Conservation (phyloP, 2,329 filamentous ascomycete genomes). For the Coniella vitis region DNA sequence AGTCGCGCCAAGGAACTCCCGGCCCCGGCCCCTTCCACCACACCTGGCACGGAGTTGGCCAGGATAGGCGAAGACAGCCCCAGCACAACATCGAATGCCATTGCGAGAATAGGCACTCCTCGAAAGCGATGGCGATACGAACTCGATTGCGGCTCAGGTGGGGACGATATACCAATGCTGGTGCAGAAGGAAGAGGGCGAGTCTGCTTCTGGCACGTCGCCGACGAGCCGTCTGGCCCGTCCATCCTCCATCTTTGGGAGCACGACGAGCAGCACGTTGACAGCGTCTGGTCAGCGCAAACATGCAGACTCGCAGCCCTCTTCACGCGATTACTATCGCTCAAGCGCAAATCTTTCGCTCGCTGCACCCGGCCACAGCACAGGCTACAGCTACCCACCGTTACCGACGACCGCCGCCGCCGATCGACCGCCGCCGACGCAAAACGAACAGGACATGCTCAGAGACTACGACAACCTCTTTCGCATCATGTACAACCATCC, state of each 20-base stretch:
- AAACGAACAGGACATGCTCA: slow-evolving; percentile 67
- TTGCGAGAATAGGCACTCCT: slow-evolving; percentile 32
- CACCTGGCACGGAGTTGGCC: slow-evolving; percentile 38
- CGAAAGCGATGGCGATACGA: slow-evolving; percentile 78
- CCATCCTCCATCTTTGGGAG: slow-evolving; percentile 50
- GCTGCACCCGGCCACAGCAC: slow-evolving; percentile 39
- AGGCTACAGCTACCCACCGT: slow-evolving; percentile 30
- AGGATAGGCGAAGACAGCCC: slow-evolving; percentile 42
- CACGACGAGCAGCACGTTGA: slow-evolving; percentile 30
- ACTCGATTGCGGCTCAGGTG: slow-evolving; percentile 66
- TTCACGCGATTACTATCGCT: slow-evolving; percentile 67
- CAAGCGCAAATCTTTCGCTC: slow-evolving; percentile 70
- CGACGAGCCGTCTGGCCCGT: slow-evolving; percentile 5
- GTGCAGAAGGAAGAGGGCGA: slow-evolving; percentile 62
- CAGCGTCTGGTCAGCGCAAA: slow-evolving; percentile 40
- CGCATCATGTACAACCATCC: slow-evolving; percentile 93
- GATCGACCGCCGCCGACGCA: slow-evolving; percentile 40
- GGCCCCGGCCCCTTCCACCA: slow-evolving; percentile 23
- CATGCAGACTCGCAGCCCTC: slow-evolving; percentile 41
- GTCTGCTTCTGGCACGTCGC: background rate
- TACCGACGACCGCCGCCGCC: slow-evolving; percentile 18
- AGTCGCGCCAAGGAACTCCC: slow-evolving; percentile 23
- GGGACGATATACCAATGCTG: slow-evolving; percentile 78
- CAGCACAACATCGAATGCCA: slow-evolving; percentile 21
- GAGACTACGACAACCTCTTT: slow-evolving; percentile 93